phyloP scores from a whole-genome alignment of 2,329 filamentous ascomycete species.

The Domatiomyces globalis region DNA sequence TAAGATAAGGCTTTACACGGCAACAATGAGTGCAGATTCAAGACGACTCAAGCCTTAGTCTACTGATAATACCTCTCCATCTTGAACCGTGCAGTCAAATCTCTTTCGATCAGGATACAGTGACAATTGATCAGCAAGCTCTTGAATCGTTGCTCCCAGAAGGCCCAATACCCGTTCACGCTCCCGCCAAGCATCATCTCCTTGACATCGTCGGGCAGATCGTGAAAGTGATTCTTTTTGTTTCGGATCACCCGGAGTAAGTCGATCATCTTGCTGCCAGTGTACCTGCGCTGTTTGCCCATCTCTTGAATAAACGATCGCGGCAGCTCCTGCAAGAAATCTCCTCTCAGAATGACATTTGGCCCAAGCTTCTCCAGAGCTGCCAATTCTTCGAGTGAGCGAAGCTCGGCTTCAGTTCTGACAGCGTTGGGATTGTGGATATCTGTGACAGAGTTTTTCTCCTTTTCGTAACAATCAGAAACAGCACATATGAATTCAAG shows the following conservation, averaged over 20 bases:
- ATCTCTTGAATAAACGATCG: constrained; percentile 75
- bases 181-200: constrained; percentile 39
- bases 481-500: constrained; percentile 90
- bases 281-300: constrained; percentile 92
- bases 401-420: constrained; percentile 10
- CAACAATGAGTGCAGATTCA: neutral
- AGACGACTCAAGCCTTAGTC: neutral
- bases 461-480: constrained; percentile 91
- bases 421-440: constrained; percentile 14
- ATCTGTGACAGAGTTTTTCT: constrained; percentile 35
- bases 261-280: constrained; percentile 67
- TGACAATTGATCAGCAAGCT: constrained; percentile 66
- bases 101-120: constrained; percentile 54
- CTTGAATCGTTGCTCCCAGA: constrained; percentile 72
- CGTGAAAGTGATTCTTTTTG: constrained; percentile 96
- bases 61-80: constrained; percentile 56
- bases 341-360: constrained; percentile 31
- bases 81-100: constrained; percentile 43
- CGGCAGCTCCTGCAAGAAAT: constrained; percentile 67
- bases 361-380: constrained; percentile 40
- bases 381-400: constrained; percentile 26
- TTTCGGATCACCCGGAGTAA: constrained; percentile 78
- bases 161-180: constrained; percentile 51
- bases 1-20: too few relatives aligned
- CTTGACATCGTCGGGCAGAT: constrained; percentile 73